Conservation (phyloP, 805 yeast genomes). For the Hanseniaspora lachancei region DNA sequence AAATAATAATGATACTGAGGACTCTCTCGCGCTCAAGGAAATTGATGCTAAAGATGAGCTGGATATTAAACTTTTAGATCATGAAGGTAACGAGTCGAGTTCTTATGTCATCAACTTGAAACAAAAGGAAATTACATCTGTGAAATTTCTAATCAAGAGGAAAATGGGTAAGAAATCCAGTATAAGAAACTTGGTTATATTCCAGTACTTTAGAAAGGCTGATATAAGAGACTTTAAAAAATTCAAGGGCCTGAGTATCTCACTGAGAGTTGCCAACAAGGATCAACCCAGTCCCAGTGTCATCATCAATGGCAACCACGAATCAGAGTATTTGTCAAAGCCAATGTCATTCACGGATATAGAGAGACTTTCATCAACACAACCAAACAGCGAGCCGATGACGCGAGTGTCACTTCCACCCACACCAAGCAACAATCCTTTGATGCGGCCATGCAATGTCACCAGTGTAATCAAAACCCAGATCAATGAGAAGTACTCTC, state of each 20-base stretch:
- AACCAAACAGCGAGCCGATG: constrained; percentile 6
- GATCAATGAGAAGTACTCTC: constrained; percentile 18
- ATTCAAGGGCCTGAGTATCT: constrained; percentile 8
- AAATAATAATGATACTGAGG: not conserved
- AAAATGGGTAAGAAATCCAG: not conserved
- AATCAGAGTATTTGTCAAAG: not conserved
- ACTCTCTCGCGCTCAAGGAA: not conserved
- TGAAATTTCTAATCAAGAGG: not conserved
- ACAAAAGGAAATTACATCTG: not conserved
- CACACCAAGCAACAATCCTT: not conserved
- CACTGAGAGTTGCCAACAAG: not conserved
- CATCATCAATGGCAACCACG: not conserved
- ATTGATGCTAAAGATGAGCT: not conserved
- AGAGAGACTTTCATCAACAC: not conserved
- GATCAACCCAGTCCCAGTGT: not conserved
- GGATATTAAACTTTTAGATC: constrained; percentile 1
- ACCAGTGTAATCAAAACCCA: not conserved
- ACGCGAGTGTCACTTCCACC: constrained; percentile 7
- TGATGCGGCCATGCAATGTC: not conserved
- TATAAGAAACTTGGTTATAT: constrained; percentile 1
- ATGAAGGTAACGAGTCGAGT: not conserved
- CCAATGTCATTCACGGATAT: not conserved
- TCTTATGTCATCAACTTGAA: not conserved
- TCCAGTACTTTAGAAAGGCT: constrained; percentile 10
- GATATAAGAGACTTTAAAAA: constrained; percentile 6